Conservation (phyloP, 805 yeast genomes). For the Saccharomycopsis olivae region DNA sequence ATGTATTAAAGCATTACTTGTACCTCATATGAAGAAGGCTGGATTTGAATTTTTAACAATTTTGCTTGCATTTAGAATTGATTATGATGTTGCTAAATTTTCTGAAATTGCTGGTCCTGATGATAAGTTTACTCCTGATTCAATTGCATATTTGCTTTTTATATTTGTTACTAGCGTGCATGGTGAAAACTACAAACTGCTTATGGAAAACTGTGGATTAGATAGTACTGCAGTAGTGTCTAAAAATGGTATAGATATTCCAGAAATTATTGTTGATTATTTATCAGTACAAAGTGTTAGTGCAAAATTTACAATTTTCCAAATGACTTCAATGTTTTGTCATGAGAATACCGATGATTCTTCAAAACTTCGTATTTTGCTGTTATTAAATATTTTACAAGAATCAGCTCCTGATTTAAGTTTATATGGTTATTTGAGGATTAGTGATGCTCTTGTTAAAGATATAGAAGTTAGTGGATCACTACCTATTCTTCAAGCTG, state of each 20-base stretch:
- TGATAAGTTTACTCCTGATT: neutral
- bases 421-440: slow-evolving; percentile 8
- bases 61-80: slow-evolving; percentile 31
- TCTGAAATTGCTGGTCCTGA: neutral
- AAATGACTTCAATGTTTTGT: slow-evolving; percentile 5
- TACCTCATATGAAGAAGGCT: slow-evolving; percentile 43
- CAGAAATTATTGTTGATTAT: slow-evolving; percentile 11
- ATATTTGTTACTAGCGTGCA: slow-evolving; percentile 3
- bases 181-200: slow-evolving; percentile 1
- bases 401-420: slow-evolving; percentile 10
- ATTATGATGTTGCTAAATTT: slow-evolving; percentile 1
- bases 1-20: slow-evolving; percentile 45
- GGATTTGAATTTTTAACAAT: slow-evolving; percentile 36
- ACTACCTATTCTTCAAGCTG: slow-evolving; percentile 6
- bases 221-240: too few species aligned
- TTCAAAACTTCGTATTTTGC: slow-evolving; percentile 5
- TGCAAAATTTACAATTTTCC: slow-evolving; percentile 11
- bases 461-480: slow-evolving; percentile 15
- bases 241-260: slow-evolving; percentile 4
- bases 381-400: slow-evolving; percentile 8
- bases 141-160: slow-evolving; percentile 6
- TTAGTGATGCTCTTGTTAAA: slow-evolving; percentile 3
- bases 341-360: slow-evolving; percentile 5
- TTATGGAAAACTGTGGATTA: too few species aligned
- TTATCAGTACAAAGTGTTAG: slow-evolving; percentile 7